Conservation (phyloP, 371 early-diverging fungal genomes). For the Dinochytrium kinnereticum region DNA sequence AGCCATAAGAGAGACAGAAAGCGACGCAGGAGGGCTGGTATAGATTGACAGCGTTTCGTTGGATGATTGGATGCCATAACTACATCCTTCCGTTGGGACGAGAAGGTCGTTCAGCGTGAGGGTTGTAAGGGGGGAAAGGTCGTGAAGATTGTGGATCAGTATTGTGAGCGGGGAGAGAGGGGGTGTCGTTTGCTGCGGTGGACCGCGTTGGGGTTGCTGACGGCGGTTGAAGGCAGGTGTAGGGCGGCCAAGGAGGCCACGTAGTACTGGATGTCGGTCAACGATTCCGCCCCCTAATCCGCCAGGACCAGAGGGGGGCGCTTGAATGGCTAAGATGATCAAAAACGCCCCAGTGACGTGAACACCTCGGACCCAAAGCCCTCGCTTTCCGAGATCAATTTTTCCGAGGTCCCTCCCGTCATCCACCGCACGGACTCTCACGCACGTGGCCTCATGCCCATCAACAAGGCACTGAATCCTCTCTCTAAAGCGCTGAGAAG, state of each 20-base stretch:
- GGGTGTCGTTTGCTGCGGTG: not conserved
- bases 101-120: not conserved
- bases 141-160: not conserved
- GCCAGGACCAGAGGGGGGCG: not conserved
- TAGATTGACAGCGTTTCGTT: not conserved
- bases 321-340: not conserved
- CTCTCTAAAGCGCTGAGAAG: not conserved
- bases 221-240: not conserved
- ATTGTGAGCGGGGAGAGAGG: slow-evolving; percentile 1
- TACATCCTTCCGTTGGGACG: not conserved
- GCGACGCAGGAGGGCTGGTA: not conserved
- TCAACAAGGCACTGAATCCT: not conserved
- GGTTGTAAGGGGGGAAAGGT: not conserved
- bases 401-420: not conserved
- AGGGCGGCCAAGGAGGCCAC: not conserved
- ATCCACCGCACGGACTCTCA: not conserved
- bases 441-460: not conserved
- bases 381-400: not conserved
- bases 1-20: not conserved
- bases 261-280: not conserved
- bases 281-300: not conserved
- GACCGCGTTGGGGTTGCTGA: not conserved
- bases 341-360: not conserved
- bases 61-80: not conserved
- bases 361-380: not conserved